Evolutionary conservation across 2,329 filamentous ascomycete genomes (phyloP).

Genomic region (Cercospora canescens): DNA sequence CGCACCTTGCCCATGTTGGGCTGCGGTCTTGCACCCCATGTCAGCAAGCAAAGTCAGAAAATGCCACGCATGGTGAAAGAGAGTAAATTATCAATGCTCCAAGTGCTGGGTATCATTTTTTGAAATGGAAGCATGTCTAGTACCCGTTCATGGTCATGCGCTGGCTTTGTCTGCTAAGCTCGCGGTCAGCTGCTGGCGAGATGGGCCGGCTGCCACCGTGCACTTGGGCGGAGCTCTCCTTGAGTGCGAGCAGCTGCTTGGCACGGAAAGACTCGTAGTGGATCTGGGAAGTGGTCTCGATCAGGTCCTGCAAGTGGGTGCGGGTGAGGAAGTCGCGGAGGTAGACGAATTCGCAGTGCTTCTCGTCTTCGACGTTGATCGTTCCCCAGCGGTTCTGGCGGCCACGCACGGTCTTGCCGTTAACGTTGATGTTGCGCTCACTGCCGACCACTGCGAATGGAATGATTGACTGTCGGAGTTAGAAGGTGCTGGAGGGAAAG

Average conservation of each 20-base stretch:
- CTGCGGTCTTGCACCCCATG: slow-evolving; percentile 14
- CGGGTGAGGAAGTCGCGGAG: slow-evolving; percentile 97
- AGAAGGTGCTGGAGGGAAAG: slow-evolving; percentile 2
- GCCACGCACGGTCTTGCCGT: slow-evolving; percentile 87
- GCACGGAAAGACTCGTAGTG: slow-evolving; percentile 99
- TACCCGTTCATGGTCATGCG: slow-evolving; percentile 99
- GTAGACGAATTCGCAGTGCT: slow-evolving; percentile 99
- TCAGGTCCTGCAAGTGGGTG: slow-evolving; percentile 96
- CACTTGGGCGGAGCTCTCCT: slow-evolving; percentile 91
- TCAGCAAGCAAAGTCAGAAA: slow-evolving; percentile 19
- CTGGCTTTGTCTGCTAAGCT: slow-evolving; percentile 95
- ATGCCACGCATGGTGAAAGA: neutral
- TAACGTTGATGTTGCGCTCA: slow-evolving; percentile 96
- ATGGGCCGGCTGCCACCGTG: slow-evolving; percentile 74
- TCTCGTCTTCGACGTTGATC: slow-evolving; percentile 99
- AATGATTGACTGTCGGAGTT: slow-evolving; percentile 69
- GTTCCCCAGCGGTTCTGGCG: slow-evolving; percentile 99
- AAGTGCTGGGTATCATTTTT: slow-evolving; percentile 22
- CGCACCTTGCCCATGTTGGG: slow-evolving; percentile 3
- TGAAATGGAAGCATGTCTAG: slow-evolving; percentile 51
- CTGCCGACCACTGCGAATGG: slow-evolving; percentile 98
- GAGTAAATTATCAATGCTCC: slow-evolving; percentile 24
- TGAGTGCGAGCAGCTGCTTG: slow-evolving; percentile 95
- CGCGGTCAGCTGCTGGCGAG: slow-evolving; percentile 89
- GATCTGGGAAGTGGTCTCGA: slow-evolving; percentile 99